Evolutionary conservation across 208 protist genomes (phyloP).

Genomic region (Leishmania major): DNA sequence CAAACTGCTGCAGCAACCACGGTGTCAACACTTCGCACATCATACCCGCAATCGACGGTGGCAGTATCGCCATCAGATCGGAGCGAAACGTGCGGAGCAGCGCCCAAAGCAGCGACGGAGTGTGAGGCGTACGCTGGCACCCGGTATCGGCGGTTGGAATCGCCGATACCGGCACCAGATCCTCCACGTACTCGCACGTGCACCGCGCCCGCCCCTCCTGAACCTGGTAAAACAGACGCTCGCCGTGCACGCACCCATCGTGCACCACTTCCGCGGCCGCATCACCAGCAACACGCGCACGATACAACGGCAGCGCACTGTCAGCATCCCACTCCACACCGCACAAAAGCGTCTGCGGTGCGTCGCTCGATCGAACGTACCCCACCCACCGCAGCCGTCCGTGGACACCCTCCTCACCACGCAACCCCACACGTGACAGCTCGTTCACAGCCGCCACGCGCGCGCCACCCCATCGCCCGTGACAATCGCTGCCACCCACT

Average conservation of each 20-base stretch:
- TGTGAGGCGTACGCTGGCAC: conserved; percentile 5
- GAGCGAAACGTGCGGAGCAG: conserved; percentile 39
- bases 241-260: conserved; percentile 54
- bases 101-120: conserved; percentile 39
- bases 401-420: conserved; percentile 34
- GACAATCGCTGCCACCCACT: background rate
- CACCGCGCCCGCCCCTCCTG: conserved; percentile 17
- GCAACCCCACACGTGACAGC: conserved; percentile 31
- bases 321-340: conserved; percentile 67
- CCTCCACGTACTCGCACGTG: conserved; percentile 49
- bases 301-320: conserved; percentile 20
- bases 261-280: conserved; percentile 5
- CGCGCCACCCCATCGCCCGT: background rate
- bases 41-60: conserved; percentile 50
- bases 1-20: conserved; percentile 63
- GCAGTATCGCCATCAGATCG: conserved; percentile 28
- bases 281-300: conserved; percentile 3
- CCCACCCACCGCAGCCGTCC: conserved; percentile 66
- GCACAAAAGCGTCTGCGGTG: conserved; percentile 36
- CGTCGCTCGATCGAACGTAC: conserved; percentile 43
- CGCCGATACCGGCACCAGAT: conserved; percentile 24
- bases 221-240: conserved; percentile 60
- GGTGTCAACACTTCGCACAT: conserved; percentile 52
- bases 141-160: background rate
- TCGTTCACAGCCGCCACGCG: conserved; percentile 24